Evolutionary conservation across 495 filamentous ascomycete genomes (phyloP).

Genomic region (Daldinia caldariorum): DNA sequence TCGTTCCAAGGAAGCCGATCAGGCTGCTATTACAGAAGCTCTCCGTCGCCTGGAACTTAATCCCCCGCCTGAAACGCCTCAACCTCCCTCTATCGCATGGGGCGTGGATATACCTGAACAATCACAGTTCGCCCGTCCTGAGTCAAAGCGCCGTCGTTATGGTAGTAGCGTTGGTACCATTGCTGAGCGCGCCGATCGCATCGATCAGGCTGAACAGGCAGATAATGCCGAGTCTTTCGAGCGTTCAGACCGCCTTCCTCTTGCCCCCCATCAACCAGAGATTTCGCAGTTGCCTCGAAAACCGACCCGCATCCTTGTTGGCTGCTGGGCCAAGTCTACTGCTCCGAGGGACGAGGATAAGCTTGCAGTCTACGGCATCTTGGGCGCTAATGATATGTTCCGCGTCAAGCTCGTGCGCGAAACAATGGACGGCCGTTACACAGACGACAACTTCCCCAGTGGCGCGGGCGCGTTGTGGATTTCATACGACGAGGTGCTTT

Average conservation of each 20-base stretch:
- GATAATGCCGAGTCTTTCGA: conserved; percentile 1
- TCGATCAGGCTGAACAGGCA: conserved; percentile 17
- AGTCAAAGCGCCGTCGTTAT: conserved; percentile 52
- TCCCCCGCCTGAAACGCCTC: conserved; percentile 50
- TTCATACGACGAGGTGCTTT: conserved; percentile 62
- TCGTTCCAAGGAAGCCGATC: conserved; percentile 43
- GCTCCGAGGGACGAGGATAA: conserved; percentile 51
- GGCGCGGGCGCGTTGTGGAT: conserved; percentile 66
- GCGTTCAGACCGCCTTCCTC: conserved; percentile 17
- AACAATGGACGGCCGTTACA: conserved; percentile 60
- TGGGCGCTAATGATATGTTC: conserved; percentile 64
- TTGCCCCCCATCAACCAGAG: conserved; percentile 25
- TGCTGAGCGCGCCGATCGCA: conserved; percentile 23
- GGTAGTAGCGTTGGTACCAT: conserved; percentile 29
- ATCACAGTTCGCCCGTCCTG: conserved; percentile 45
- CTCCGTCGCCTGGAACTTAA: conserved; percentile 47
- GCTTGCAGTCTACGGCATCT: conserved; percentile 63
- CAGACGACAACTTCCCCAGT: conserved; percentile 59
- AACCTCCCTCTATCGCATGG: conserved; percentile 54
- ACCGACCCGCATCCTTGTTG: conserved; percentile 59
- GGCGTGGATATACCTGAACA: conserved; percentile 55
- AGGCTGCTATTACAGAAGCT: conserved; percentile 53
- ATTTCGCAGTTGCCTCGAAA: conserved; percentile 42
- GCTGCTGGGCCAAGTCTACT: conserved; percentile 60
- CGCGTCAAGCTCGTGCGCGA: conserved; percentile 61